Evolutionary conservation across 2,329 filamentous ascomycete genomes (phyloP).

Genomic region (Ascochyta koolunga): DNA sequence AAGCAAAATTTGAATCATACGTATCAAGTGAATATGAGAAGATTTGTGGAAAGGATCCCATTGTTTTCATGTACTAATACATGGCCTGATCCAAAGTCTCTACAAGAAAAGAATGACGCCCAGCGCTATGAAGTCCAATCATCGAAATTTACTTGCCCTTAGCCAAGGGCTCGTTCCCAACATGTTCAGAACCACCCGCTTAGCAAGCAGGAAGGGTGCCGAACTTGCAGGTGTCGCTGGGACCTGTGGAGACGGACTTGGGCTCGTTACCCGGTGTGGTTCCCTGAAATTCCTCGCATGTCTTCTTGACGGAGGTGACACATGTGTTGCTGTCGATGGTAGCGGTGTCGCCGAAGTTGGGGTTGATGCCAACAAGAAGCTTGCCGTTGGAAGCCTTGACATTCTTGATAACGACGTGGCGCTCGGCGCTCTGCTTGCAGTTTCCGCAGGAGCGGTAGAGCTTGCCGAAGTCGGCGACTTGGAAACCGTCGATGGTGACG

Average conservation of each 20-base stretch:
- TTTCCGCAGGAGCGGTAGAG: constrained; percentile 55
- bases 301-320: constrained; percentile 22
- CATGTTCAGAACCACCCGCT: neutral
- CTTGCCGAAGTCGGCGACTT: constrained; percentile 41
- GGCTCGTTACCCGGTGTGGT: constrained; percentile 27
- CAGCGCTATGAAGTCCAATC: constrained; percentile 15
- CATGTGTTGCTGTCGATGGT: constrained; percentile 35
- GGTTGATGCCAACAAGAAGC: constrained; percentile 55
- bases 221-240: constrained; percentile 27
- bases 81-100: constrained; percentile 12
- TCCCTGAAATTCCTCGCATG: constrained; percentile 34
- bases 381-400: constrained; percentile 50
- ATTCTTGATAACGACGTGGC: constrained; percentile 52
- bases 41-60: neutral
- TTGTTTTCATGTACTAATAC: constrained; percentile 1
- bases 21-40: neutral
- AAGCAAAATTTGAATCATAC: too few species aligned
- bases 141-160: constrained; percentile 1
- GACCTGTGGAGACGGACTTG: constrained; percentile 18
- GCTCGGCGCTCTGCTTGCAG: constrained; percentile 52
- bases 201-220: constrained; percentile 31
- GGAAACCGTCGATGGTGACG: constrained; percentile 40
- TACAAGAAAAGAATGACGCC: constrained; percentile 26
- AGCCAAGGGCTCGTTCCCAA: neutral
- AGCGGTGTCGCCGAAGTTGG: constrained; percentile 57